A percentile compares a stretch with the other conserved stretches of the same genome.
Evolutionary conservation across 176 grass and related monocot genomes (phyloP).

Genomic region (Otatea glauca): DNA sequence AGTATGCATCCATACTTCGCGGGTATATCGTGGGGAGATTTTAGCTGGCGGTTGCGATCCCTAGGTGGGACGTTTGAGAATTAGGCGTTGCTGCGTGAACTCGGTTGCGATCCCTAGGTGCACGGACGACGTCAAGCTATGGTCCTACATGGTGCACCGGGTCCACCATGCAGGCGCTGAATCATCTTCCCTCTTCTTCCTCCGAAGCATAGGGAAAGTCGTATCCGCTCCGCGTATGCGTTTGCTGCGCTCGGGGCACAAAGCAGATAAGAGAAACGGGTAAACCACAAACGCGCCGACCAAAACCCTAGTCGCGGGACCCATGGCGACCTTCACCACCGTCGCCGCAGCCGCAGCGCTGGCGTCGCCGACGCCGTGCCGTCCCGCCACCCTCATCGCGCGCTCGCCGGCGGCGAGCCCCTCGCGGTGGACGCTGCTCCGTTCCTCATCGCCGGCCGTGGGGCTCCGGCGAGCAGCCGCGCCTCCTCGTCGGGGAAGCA

Average conservation of each 20-base stretch:
- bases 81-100: not conserved
- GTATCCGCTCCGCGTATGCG: no score
- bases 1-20: no score
- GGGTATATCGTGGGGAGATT: no score
- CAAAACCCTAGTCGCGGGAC: conserved; percentile 25
- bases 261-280: conserved; percentile 40
- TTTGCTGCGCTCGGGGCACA: not conserved
- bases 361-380: conserved; percentile 15
- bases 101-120: no score
- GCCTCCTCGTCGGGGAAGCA: not conserved
- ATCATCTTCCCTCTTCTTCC: not conserved
- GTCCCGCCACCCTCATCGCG: not conserved
- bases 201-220: not conserved
- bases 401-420: conserved; percentile 18
- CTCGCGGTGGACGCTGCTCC: conserved; percentile 27
- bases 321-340: conserved; percentile 52
- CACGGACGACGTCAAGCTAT: not conserved
- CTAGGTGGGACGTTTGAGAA: no score
- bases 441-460: conserved; percentile 13
- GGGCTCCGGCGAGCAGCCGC: conserved; percentile 22
- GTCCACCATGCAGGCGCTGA: conserved; percentile 16
- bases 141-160: not conserved
- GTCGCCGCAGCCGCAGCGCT: not conserved
- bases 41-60: no score
- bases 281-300: conserved; percentile 13